Evolutionary conservation across 306 rosid species (phyloP).

Genomic region (Urtica urens): DNA sequence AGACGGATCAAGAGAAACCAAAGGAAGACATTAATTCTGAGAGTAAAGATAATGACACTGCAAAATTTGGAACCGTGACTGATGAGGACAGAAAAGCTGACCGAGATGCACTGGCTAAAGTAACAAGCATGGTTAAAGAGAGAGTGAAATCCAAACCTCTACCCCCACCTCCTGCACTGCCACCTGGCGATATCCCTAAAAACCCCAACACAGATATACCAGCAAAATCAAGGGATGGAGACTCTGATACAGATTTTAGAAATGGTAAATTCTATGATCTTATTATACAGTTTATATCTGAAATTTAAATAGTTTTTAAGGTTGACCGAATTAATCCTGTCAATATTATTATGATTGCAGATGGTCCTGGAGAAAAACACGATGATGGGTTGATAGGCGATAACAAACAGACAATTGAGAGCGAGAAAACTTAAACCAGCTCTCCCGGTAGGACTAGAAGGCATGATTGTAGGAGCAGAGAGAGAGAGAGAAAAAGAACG

Average conservation of each 20-base stretch:
- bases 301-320: too few species aligned
- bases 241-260: slow-evolving; percentile 42
- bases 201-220: slow-evolving; percentile 37
- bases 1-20: slow-evolving; percentile 34
- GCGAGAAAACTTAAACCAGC: slow-evolving; percentile 56
- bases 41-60: slow-evolving; percentile 45
- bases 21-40: slow-evolving; percentile 45
- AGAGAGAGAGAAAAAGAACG: slow-evolving; percentile 85
- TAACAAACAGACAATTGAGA: slow-evolving; percentile 52
- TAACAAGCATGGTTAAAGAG: slow-evolving; percentile 67
- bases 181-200: slow-evolving; percentile 40
- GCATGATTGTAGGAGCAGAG: slow-evolving; percentile 68
- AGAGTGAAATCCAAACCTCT: slow-evolving; percentile 75
- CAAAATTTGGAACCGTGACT: slow-evolving; percentile 64
- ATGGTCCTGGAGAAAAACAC: slow-evolving; percentile 55
- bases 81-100: slow-evolving; percentile 85
- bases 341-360: slow-evolving; percentile 26
- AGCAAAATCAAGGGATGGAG: slow-evolving; percentile 66
- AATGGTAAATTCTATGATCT: too few species aligned
- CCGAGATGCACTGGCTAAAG: slow-evolving; percentile 51
- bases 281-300: too few species aligned
- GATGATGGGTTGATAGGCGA: slow-evolving; percentile 58
- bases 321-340: too few species aligned
- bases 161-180: slow-evolving; percentile 64
- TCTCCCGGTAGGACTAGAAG: slow-evolving; percentile 77